Percentiles rank a stretch among this genome's conserved stretches.
These are phyloP conservation scores for Acanthochlamys bracteata DNA, from an alignment of 106 monocot species.

Conservation along the genomic window DNA sequence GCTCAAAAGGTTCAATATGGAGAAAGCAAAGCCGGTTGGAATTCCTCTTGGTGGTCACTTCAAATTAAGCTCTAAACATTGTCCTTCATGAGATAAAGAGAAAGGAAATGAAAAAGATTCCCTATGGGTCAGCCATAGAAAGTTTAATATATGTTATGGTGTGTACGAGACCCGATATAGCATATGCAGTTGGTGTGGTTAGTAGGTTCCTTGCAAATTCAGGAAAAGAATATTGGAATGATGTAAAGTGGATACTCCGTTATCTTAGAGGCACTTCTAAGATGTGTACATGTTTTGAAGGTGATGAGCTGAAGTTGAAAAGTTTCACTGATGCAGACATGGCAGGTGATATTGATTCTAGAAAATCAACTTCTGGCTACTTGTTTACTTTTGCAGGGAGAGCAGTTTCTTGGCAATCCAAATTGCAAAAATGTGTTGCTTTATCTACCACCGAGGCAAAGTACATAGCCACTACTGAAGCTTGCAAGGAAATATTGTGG, in stretches of 20 bases:
- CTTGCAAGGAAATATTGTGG: background rate
- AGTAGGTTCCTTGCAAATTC: background rate
- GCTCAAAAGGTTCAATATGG: background rate
- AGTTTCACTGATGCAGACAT: constrained; percentile 5
- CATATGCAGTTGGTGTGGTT: constrained; percentile 1
- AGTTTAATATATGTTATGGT: background rate
- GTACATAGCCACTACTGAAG: background rate
- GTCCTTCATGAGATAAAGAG: background rate
- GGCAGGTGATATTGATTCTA: constrained; percentile 1
- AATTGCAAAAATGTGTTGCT: background rate
- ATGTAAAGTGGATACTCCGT: background rate
- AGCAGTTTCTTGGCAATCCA: background rate
- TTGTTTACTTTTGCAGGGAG: constrained; percentile 1
- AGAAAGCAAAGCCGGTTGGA: constrained; percentile 1
- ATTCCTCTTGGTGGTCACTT: background rate
- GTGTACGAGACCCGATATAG: background rate
- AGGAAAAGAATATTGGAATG: background rate
- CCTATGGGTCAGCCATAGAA: background rate
- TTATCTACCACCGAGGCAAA: background rate
- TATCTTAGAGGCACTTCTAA: constrained; percentile 1
- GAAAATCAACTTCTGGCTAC: constrained; percentile 1
- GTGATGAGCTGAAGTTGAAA: background rate
- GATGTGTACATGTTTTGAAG: constrained; percentile 3
- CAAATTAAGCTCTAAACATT: background rate
- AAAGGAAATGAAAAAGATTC: background rate